Base-by-base conservation (phyloP, 2,329 filamentous ascomycete species). In the Orbilia quercus region DNA sequence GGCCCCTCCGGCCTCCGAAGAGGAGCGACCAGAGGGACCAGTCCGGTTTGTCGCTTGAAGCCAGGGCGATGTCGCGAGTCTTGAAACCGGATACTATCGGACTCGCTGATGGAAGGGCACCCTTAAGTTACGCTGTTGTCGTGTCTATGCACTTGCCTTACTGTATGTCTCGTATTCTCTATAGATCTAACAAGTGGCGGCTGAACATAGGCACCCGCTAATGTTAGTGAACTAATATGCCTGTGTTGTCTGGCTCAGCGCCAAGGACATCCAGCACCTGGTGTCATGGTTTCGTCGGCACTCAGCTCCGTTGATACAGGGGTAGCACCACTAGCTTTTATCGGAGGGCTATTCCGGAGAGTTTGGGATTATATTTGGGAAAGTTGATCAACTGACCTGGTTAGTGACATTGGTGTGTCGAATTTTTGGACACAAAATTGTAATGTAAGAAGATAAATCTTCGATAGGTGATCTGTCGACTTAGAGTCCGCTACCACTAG, bases 11-110 rank as follows among this genome's bases (percentile, higher is more conserved):
- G 16, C 48, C 40, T 23, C 60, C 60, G 48, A 65, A 55, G 23
- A 65, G 60, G 36, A 28, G 18, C 7, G 60, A 65, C 60, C 48
- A 45, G 60, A 65, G 38, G 50, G 50, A 55, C 60, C 60, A 55
- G 28, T 48, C 38, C 12, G 48, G 38, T 23, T 55, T 55, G 36
- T 7, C 44, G 12, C 45, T 22, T 3, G 50, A 22, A 55, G 60
- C 60, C 60, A 65, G 38, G 23, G 36, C 36, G 48, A 14, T 16
- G 22, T 54, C 16, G 16, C 31, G 12, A 36, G 31, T 9, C 28
- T n/a, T 22, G 14, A 12, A 23, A n/a, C 3, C 6, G 31, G 9
- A 31, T 38, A 12, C 18, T 7, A 54, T 18, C 4, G 16, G 20
- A 40, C n/a, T 38, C 31, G 18, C 50, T n/a, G 16, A 28, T 16